Conservation (phyloP, 768 basidiomycete genomes). For the Auricularia heimuer region DNA sequence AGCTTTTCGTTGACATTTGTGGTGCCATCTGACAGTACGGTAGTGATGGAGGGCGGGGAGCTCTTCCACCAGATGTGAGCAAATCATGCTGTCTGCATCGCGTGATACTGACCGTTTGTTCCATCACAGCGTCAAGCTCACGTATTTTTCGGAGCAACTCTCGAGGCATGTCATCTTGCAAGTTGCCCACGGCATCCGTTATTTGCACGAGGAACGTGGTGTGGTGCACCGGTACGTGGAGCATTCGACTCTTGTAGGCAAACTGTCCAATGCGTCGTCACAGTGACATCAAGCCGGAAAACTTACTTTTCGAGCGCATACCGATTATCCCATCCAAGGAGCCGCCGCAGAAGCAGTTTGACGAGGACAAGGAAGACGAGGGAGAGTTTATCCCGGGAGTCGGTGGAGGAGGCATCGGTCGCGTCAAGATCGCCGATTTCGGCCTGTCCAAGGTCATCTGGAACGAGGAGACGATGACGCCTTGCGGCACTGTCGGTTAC, state of each 20-base stretch:
- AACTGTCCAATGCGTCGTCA: background rate
- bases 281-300: slow-evolving; percentile 96
- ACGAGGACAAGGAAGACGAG: slow-evolving; percentile 98
- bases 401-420: slow-evolving; percentile 94
- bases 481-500: slow-evolving; percentile 99
- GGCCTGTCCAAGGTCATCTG: slow-evolving; percentile 96
- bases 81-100: background rate
- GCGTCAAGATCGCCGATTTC: slow-evolving; percentile 98
- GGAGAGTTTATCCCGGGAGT: slow-evolving; percentile 88
- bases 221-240: slow-evolving; percentile 75
- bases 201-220: slow-evolving; percentile 94
- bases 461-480: slow-evolving; percentile 99
- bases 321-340: slow-evolving; percentile 81
- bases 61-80: slow-evolving; percentile 84
- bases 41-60: slow-evolving; percentile 97
- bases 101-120: background rate
- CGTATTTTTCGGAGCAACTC: slow-evolving; percentile 97
- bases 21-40: slow-evolving; percentile 4
- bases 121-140: slow-evolving; percentile 68
- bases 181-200: slow-evolving; percentile 86
- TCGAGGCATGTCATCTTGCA: slow-evolving; percentile 95
- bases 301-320: slow-evolving; percentile 87
- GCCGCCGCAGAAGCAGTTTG: slow-evolving; percentile 72
- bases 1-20: slow-evolving; percentile 20
- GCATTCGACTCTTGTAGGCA: background rate